phyloP scores from a whole-genome alignment of 495 filamentous ascomycete genomes.

The Elaphomyces granulatus region DNA sequence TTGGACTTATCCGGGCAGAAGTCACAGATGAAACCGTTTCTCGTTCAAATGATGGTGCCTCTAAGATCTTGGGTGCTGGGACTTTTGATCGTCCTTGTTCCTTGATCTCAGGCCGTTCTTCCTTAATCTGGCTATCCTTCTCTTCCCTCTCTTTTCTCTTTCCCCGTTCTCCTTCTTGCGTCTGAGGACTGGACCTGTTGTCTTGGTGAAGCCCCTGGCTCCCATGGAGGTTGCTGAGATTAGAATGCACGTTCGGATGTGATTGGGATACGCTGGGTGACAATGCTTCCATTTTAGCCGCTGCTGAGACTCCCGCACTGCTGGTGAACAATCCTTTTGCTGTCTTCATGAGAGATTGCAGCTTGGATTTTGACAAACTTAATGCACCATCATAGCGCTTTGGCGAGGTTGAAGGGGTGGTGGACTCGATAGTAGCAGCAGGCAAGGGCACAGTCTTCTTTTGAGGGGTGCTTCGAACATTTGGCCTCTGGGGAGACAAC shows the following conservation, averaged over 20 bases:
- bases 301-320: constrained; percentile 62
- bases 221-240: background rate
- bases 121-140: constrained; percentile 38
- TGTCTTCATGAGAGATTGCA: constrained; percentile 75
- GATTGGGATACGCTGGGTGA: constrained; percentile 26
- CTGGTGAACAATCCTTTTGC: constrained; percentile 73
- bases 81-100: constrained; percentile 48
- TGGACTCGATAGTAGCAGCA: constrained; percentile 33
- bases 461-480: constrained; percentile 24
- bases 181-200: constrained; percentile 17
- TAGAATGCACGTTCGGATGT: constrained; percentile 6
- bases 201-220: constrained; percentile 10
- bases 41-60: constrained; percentile 22
- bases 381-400: constrained; percentile 62
- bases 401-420: constrained; percentile 59
- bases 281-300: constrained; percentile 49
- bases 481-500: constrained; percentile 33
- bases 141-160: constrained; percentile 61
- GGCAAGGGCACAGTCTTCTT: constrained; percentile 53
- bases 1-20: constrained; percentile 22
- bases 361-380: constrained; percentile 74
- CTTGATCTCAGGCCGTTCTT: constrained; percentile 47
- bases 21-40: constrained; percentile 19
- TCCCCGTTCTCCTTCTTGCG: constrained; percentile 47
- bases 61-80: constrained; percentile 25